phyloP scores from a whole-genome alignment of 2,329 filamentous ascomycete species.

The Grosmannia serpens region DNA sequence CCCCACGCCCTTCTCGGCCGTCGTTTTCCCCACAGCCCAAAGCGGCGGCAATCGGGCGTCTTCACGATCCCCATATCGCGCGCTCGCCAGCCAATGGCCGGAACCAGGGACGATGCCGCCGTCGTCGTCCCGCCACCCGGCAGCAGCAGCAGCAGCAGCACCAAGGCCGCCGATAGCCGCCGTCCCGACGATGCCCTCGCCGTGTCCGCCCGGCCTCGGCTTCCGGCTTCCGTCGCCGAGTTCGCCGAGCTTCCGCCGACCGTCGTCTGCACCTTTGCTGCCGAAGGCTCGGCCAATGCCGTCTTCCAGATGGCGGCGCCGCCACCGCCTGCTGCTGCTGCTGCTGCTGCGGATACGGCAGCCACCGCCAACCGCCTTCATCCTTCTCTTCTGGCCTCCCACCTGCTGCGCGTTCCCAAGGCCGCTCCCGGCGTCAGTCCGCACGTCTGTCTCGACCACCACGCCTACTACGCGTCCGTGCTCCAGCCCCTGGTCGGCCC shows the following conservation, averaged over 20 bases:
- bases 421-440: constrained; percentile 35
- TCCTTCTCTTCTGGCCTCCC: constrained; percentile 1
- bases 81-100: constrained; percentile 6
- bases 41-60: too few species aligned
- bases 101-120: constrained; percentile 3
- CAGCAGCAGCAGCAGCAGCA: neutral
- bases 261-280: constrained; percentile 26
- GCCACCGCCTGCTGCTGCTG: neutral
- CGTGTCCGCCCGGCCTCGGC: too few species aligned
- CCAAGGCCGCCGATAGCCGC: neutral
- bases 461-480: constrained; percentile 36
- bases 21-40: neutral
- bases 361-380: neutral
- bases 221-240: neutral
- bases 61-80: neutral
- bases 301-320: constrained; percentile 38
- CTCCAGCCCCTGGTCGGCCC: constrained; percentile 44
- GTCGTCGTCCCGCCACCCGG: neutral
- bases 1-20: neutral
- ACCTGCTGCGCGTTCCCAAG: constrained; percentile 25
- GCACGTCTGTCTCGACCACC: constrained; percentile 23
- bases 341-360: neutral
- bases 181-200: neutral
- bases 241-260: neutral
- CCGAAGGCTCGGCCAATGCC: constrained; percentile 66